A percentile compares a stretch with the other conserved stretches of the same genome.
Conservation (phyloP, 257 asterid species). For the Solanum rostratum region DNA sequence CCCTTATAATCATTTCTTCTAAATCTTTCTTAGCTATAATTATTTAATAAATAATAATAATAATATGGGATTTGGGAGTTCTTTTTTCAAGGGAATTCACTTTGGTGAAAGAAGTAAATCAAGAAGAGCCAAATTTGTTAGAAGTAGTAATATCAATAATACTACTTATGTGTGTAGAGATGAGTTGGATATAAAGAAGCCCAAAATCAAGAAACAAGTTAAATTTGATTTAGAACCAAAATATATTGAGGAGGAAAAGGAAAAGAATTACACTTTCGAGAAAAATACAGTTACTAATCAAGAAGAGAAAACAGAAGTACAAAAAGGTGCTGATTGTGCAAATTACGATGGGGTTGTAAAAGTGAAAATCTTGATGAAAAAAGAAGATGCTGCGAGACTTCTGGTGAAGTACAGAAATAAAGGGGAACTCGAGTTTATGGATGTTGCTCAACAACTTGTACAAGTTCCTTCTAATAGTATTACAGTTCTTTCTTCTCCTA, state of each 20-base stretch:
- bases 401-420: constrained; percentile 14
- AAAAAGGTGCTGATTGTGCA: too few relatives aligned
- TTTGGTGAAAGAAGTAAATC: not conserved
- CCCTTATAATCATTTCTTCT: not conserved
- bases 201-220: constrained; percentile 6
- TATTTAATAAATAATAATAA: not conserved
- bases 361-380: constrained; percentile 22
- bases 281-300: not conserved
- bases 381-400: constrained; percentile 19
- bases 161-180: not conserved
- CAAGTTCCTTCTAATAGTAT: constrained; percentile 2
- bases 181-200: not conserved
- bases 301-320: not conserved
- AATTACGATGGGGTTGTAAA: not conserved
- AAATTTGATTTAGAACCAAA: not conserved
- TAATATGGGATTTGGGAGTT: not conserved
- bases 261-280: not conserved
- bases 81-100: not conserved
- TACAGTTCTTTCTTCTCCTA: not conserved
- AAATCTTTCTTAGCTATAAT: not conserved
- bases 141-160: not conserved
- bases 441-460: constrained; percentile 14
- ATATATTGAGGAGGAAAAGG: not conserved
- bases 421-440: constrained; percentile 15
- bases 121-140: not conserved